Conservation (phyloP, 208 protist species). For the Plasmodiophora brassicae region DNA sequence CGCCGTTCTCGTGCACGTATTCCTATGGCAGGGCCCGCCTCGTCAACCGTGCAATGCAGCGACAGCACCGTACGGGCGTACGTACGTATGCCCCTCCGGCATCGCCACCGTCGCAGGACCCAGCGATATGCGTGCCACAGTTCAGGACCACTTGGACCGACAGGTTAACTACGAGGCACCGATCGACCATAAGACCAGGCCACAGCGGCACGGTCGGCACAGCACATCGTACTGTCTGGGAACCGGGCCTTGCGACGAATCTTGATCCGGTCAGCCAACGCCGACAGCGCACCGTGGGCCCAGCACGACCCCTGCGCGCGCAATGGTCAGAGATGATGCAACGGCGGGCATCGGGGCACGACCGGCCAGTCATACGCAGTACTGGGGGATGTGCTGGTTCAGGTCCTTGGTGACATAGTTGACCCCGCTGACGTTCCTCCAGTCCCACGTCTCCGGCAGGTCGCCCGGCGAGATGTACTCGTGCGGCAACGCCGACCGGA, state of each 20-base stretch:
- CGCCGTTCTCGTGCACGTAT: constrained; percentile 28
- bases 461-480: background rate
- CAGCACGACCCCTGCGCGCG: constrained; percentile 57
- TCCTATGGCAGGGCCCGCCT: background rate
- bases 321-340: background rate
- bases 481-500: background rate
- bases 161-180: constrained; percentile 41
- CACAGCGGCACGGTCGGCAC: background rate
- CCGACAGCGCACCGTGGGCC: constrained; percentile 49
- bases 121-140: constrained; percentile 44
- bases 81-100: constrained; percentile 20
- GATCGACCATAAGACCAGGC: background rate
- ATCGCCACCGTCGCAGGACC: constrained; percentile 50
- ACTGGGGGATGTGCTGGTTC: constrained; percentile 39
- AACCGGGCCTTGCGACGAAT: constrained; percentile 41
- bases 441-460: background rate
- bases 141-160: constrained; percentile 53
- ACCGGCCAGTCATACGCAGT: constrained; percentile 1
- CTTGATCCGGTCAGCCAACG: constrained; percentile 54
- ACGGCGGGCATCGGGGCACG: background rate
- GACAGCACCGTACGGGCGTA: background rate
- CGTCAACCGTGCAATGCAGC: background rate
- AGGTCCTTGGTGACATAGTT: constrained; percentile 33
- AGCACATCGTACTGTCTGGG: constrained; percentile 47
- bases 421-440: constrained; percentile 6